Conservation (phyloP, 2,329 filamentous ascomycete genomes). For the Penicillium olsonii region DNA sequence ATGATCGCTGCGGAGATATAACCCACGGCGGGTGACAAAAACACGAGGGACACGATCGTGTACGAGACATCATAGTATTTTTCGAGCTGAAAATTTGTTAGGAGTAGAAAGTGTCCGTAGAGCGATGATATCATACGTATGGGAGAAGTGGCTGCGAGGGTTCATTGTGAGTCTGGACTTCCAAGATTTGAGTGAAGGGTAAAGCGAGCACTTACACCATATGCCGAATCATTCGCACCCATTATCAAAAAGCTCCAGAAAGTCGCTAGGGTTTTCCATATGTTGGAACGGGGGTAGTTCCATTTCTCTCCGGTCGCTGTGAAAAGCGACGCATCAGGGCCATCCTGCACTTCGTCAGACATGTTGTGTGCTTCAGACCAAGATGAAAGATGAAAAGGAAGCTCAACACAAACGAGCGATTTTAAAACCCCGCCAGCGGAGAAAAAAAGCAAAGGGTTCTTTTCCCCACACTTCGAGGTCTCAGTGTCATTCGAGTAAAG, state of each 20-base stretch:
- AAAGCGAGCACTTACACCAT: constrained; percentile 42
- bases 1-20: constrained; percentile 49
- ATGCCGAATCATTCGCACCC: constrained; percentile 58
- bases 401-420: neutral
- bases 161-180: neutral
- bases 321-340: neutral
- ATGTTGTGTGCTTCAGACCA: too few relatives aligned
- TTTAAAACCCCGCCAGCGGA: neutral
- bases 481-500: neutral
- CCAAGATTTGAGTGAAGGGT: neutral
- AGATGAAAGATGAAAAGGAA: neutral
- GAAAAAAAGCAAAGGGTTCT: neutral
- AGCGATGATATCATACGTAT: neutral
- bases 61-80: constrained; percentile 47
- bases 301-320: constrained; percentile 5
- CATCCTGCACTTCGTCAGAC: neutral
- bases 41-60: constrained; percentile 46
- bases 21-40: constrained; percentile 52
- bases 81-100: constrained; percentile 44
- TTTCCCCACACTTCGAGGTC: neutral
- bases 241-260: constrained; percentile 60
- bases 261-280: constrained; percentile 49
- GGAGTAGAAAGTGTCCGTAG: constrained; percentile 13
- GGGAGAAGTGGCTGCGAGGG: constrained; percentile 1
- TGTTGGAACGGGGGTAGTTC: constrained; percentile 36